These are phyloP conservation scores for Tolypocladium sp. DNA, from an alignment of 2,329 filamentous ascomycete genomes.

Conservation along the genomic window DNA sequence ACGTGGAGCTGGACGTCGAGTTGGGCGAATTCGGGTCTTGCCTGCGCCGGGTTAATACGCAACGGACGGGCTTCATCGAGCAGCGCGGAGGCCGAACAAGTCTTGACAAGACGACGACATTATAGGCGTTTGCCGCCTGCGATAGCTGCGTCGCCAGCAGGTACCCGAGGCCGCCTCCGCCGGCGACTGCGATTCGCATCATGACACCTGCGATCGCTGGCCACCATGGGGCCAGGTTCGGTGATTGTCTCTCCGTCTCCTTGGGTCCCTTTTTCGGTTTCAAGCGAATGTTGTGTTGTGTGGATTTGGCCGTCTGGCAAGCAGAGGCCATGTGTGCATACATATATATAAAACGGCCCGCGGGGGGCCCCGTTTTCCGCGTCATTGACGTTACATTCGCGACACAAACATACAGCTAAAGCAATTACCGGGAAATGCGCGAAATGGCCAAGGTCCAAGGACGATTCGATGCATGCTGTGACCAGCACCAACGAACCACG, in stretches of 20 bases:
- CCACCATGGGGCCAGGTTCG: slow-evolving; percentile 5
- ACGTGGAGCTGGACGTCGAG: slow-evolving; percentile 56
- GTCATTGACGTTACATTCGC: slow-evolving; percentile 16
- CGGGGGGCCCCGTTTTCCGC: slow-evolving; percentile 8
- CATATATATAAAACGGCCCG: slow-evolving; percentile 9
- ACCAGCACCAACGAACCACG: slow-evolving; percentile 4
- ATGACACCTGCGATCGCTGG: slow-evolving; percentile 16
- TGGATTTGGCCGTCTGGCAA: neutral
- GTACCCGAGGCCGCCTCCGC: slow-evolving; percentile 34
- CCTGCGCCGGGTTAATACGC: slow-evolving; percentile 25
- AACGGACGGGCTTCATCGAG: neutral
- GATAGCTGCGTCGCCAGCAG: slow-evolving; percentile 46
- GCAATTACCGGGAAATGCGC: slow-evolving; percentile 8
- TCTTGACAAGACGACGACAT: slow-evolving; percentile 62
- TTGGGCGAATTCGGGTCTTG: slow-evolving; percentile 42
- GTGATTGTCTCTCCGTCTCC: slow-evolving; percentile 1
- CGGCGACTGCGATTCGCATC: slow-evolving; percentile 41
- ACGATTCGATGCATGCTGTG: slow-evolving; percentile 5
- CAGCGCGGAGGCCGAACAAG: slow-evolving; percentile 10
- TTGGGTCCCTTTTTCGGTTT: neutral
- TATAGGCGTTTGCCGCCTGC: slow-evolving; percentile 48
- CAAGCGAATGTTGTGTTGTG: neutral
- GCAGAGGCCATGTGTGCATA: slow-evolving; percentile 3
- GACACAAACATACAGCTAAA: slow-evolving; percentile 4
- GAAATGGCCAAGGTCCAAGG: slow-evolving; percentile 3